phyloP scores from a whole-genome alignment of 1,284 basidiomycete species.

The Phylloporus sp. region DNA sequence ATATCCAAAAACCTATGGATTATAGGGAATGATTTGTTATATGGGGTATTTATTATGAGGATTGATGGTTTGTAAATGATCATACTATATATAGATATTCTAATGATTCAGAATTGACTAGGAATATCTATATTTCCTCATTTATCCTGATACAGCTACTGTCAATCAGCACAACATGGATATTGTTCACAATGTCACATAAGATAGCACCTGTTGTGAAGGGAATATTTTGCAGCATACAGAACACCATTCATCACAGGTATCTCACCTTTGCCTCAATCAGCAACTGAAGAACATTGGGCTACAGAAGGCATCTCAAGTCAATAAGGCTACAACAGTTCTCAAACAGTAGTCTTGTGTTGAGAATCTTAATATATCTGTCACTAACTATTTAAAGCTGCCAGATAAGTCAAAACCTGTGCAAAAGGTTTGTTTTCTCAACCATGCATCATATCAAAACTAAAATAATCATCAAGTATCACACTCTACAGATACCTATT shows the following conservation, averaged over 20 bases:
- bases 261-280: neutral
- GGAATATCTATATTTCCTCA: too few species aligned
- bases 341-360: neutral
- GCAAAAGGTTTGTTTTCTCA: neutral
- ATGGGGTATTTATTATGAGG: too few species aligned
- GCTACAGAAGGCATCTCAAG: neutral
- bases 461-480: neutral
- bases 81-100: too few species aligned
- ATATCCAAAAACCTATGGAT: too few species aligned
- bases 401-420: neutral
- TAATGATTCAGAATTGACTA: too few species aligned
- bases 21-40: too few species aligned
- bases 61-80: too few species aligned
- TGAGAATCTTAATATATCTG: neutral
- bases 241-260: neutral
- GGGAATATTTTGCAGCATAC: neutral
- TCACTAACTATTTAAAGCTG: neutral
- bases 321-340: neutral
- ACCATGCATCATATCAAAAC: too few species aligned
- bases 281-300: neutral
- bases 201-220: neutral
- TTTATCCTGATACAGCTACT: too few species aligned
- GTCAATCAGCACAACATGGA: too few species aligned
- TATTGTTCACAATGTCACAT: too few species aligned
- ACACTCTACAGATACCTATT: neutral